These are phyloP conservation scores for Chalciporus sp. DNA, from an alignment of 1,284 basidiomycete genomes.

Conservation along the genomic window DNA sequence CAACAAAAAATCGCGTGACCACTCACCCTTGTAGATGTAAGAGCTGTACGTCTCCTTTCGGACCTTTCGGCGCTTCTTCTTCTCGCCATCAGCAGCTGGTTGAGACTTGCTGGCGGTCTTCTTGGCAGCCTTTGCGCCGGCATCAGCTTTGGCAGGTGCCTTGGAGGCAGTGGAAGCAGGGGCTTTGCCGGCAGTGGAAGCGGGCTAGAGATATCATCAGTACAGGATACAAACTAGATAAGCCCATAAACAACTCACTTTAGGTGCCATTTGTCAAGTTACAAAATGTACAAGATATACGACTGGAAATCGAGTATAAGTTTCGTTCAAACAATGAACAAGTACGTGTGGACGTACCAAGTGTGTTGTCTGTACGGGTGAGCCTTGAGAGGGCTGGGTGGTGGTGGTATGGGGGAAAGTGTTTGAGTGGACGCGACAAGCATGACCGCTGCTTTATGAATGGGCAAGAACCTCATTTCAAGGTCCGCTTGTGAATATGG, in stretches of 20 bases:
- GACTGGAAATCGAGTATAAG: slow-evolving; percentile 26
- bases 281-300: slow-evolving; percentile 36
- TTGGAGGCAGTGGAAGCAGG: slow-evolving; percentile 69
- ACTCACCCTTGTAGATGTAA: slow-evolving; percentile 88
- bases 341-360: slow-evolving; percentile 24
- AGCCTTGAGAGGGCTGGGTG: slow-evolving; percentile 18
- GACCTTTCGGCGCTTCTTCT: slow-evolving; percentile 90
- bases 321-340: slow-evolving; percentile 1
- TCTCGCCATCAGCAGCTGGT: slow-evolving; percentile 66
- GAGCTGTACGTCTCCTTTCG: slow-evolving; percentile 93
- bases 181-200: slow-evolving; percentile 32
- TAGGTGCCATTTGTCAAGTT: slow-evolving; percentile 34
- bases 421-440: slow-evolving; percentile 28
- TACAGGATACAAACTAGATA: slow-evolving; percentile 14
- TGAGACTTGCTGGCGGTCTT: slow-evolving; percentile 74
- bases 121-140: slow-evolving; percentile 72
- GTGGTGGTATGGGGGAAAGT: slow-evolving; percentile 36
- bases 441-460: slow-evolving; percentile 37
- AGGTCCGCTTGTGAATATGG: slow-evolving; percentile 30
- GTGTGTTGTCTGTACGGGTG: slow-evolving; percentile 20
- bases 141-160: slow-evolving; percentile 66
- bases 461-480: slow-evolving; percentile 34
- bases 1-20: background rate
- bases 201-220: slow-evolving; percentile 40
- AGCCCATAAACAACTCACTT: slow-evolving; percentile 21